phyloP scores from a whole-genome alignment of 116 monocot species.

The Iris pallida region DNA sequence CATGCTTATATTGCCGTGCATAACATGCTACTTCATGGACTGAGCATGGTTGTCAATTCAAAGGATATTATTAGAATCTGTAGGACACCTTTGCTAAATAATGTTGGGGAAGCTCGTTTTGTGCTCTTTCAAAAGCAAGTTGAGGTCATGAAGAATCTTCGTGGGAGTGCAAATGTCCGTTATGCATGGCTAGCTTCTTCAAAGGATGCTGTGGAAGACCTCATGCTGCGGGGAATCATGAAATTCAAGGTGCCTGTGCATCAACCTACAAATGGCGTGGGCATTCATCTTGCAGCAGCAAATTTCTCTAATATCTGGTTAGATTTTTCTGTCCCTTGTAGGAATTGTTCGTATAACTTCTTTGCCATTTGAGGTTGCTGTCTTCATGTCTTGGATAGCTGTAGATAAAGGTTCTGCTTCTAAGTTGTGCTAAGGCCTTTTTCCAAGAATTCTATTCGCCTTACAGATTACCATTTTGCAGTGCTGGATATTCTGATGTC shows the following conservation, averaged over 20 bases:
- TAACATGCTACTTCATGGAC: conserved; percentile 46
- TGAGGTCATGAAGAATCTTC: conserved; percentile 27
- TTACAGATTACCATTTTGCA: conserved; percentile 36
- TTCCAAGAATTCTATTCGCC: conserved; percentile 10
- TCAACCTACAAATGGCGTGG: conserved; percentile 45
- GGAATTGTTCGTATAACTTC: neutral
- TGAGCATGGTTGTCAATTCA: conserved; percentile 31
- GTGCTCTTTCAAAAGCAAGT: conserved; percentile 51
- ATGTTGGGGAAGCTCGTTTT: conserved; percentile 24
- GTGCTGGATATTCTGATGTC: conserved; percentile 61
- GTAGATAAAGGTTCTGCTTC: neutral
- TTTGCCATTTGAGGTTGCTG: neutral
- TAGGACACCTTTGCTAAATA: conserved; percentile 31
- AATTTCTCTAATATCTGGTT: conserved; percentile 61
- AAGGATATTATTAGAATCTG: conserved; percentile 55
- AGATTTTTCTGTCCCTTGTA: neutral
- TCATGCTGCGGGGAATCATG: conserved; percentile 37
- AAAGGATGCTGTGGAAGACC: conserved; percentile 29
- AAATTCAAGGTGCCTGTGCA: conserved; percentile 24
- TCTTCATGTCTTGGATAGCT: neutral
- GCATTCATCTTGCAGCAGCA: conserved; percentile 63
- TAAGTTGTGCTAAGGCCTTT: conserved; percentile 1
- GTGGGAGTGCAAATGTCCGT: conserved; percentile 73
- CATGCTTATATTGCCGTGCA: conserved; percentile 30
- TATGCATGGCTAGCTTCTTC: conserved; percentile 76